A percentile compares a stretch with the other conserved stretches of the same genome.
These are phyloP conservation scores for Physocladia obscura DNA, from an alignment of 192 early-diverging fungal species.

Conservation along the genomic window DNA sequence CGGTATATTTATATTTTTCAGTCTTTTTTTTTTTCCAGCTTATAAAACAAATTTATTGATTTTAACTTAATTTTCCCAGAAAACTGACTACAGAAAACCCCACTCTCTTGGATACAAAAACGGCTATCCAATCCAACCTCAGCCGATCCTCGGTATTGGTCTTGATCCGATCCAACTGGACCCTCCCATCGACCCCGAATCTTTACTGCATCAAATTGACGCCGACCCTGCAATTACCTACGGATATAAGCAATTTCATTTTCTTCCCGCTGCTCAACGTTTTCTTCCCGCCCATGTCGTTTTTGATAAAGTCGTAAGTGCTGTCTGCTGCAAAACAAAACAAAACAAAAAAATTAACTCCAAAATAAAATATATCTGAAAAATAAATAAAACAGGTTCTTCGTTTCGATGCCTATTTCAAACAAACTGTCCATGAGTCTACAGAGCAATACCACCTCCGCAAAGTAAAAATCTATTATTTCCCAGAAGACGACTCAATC, in stretches of 20 bases:
- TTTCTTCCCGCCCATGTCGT: slow-evolving; percentile 62
- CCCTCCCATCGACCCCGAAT: slow-evolving; percentile 26
- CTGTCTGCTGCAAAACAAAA: neutral
- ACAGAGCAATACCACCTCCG: slow-evolving; percentile 63
- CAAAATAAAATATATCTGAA: neutral
- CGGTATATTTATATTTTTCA: slow-evolving; percentile 29
- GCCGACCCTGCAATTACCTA: slow-evolving; percentile 48
- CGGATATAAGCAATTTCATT: slow-evolving; percentile 41
- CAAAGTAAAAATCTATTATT: slow-evolving; percentile 58
- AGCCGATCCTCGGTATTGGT: slow-evolving; percentile 37
- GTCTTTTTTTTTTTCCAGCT: neutral
- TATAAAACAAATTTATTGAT: neutral
- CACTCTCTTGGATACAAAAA: slow-evolving; percentile 59
- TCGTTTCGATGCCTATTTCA: slow-evolving; percentile 64
- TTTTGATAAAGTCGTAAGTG: slow-evolving; percentile 64
- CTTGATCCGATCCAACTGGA: slow-evolving; percentile 31
- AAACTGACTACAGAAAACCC: slow-evolving; percentile 52
- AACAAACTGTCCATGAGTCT: slow-evolving; percentile 62
- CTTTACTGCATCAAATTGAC: slow-evolving; percentile 35
- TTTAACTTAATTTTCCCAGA: slow-evolving; percentile 28
- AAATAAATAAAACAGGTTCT: slow-evolving; percentile 42
- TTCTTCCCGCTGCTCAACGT: neutral
- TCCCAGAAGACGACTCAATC: slow-evolving; percentile 65
- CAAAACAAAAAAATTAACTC: neutral
- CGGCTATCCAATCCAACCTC: slow-evolving; percentile 51